A percentile compares a stretch with the other conserved stretches of the same genome.
Conservation (phyloP, 257 asterid genomes). For the Solanum neorickii region DNA sequence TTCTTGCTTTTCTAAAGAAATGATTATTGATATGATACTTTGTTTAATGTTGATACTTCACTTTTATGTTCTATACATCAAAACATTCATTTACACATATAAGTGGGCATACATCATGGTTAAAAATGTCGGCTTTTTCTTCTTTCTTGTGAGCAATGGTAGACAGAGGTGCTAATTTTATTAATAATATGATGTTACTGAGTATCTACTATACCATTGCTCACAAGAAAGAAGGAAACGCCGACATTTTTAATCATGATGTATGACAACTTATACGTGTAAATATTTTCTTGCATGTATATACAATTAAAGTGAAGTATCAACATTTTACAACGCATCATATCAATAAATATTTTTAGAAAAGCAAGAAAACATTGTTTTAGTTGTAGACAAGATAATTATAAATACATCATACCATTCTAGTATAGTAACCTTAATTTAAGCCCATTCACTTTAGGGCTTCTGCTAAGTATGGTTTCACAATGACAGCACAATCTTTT, state of each 20-base stretch:
- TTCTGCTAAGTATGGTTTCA: constrained; percentile 20
- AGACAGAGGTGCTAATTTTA: background rate
- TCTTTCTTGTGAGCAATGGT: background rate
- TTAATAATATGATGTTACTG: background rate
- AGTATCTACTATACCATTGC: background rate
- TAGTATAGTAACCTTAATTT: constrained; percentile 29
- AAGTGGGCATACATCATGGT: background rate
- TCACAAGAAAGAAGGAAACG: background rate
- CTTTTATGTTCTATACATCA: background rate
- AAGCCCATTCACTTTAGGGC: constrained; percentile 28
- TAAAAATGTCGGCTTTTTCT: background rate
- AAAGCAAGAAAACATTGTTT: too few relatives aligned
- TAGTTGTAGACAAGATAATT: background rate
- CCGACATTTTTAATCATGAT: background rate
- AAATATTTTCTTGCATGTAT: background rate
- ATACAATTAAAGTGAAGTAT: background rate
- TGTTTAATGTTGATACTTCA: too few relatives aligned
- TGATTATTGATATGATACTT: background rate
- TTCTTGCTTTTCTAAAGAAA: background rate
- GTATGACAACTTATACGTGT: background rate
- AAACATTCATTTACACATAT: background rate
- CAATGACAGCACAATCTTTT: constrained; percentile 28
- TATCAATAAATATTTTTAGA: background rate
- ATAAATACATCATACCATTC: constrained; percentile 18
- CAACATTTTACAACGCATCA: background rate